Base-by-base conservation (phyloP, 2,329 filamentous ascomycete genomes). In the Talaromyces sp. region DNA sequence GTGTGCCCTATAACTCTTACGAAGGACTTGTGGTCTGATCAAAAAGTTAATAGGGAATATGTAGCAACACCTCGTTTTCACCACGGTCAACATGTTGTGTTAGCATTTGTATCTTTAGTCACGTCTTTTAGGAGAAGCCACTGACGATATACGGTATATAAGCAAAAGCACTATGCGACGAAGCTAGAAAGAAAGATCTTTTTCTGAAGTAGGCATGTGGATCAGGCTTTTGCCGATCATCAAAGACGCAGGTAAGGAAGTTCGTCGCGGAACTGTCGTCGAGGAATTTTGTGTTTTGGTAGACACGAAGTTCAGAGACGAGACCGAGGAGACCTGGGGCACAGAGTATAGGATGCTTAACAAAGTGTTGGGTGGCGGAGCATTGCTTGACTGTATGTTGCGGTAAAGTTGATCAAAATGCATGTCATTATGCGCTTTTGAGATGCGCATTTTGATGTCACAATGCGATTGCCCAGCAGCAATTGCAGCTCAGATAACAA, bases 191-290 rank as follows among this genome's bases (percentile, higher is more conserved):
- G 71, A 93, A 92, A 82, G 84, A 85, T 64, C 73, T 91, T 73
- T 89, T 90, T 82, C 77, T 93, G 64, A 92, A 93, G 89, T 90
- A 93, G 77, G 91, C 90, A 90, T 96, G 23, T 96, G 92, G 92
- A 96, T 91, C 39, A 83, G 92, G 64, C 95, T 89, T 79, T 93
- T 96, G 79, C 92, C 92, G 1, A 79, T 96, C 8, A 93, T 89
- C 70, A 84, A 91, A 74, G 86, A 93, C 70, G 77, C 92, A 21
- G 68, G 77, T 14, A 71, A 77, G 8, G 65, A 76, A 61, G 84
- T 87, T 69, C 79, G 79, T 67, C 83, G 86, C 67, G 87, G 87
- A 4, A 80, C 80, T 18, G 84, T 90, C 54, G 86, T 85, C 2
- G 81, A 81, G 58, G 81, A 87, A 12, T 74, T 83, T 39, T 80